Conservation (phyloP, 345 rosid species). For the Aquilaria yunnanensis region DNA sequence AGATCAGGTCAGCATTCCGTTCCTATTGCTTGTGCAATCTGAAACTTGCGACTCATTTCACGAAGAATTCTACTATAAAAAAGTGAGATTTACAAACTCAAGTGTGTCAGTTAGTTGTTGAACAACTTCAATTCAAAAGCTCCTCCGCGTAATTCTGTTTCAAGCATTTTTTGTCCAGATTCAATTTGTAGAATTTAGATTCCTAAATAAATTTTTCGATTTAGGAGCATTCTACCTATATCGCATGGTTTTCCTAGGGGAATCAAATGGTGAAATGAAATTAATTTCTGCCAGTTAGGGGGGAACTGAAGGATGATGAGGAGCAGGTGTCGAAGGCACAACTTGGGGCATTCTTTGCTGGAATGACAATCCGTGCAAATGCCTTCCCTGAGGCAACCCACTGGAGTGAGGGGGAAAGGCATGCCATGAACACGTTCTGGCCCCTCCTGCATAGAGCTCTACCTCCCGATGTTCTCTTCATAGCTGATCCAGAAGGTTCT, state of each 20-base stretch:
- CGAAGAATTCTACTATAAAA: too few relatives aligned
- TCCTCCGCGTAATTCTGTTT: too few relatives aligned
- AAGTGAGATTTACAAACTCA: too few relatives aligned
- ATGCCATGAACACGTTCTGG: constrained; percentile 72
- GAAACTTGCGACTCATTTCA: too few relatives aligned
- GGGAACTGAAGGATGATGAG: constrained; percentile 62
- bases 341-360: constrained; percentile 95
- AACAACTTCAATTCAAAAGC: too few relatives aligned
- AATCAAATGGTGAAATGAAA: too few relatives aligned
- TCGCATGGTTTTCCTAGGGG: too few relatives aligned
- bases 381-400: constrained; percentile 89
- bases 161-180: too few relatives aligned
- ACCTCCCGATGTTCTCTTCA: constrained; percentile 80
- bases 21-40: not conserved
- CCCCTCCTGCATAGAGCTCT: constrained; percentile 61
- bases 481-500: constrained; percentile 96
- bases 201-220: too few relatives aligned
- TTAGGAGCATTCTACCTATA: too few relatives aligned
- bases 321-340: constrained; percentile 81
- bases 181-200: too few relatives aligned
- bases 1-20: constrained; percentile 47
- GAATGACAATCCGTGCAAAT: constrained; percentile 89
- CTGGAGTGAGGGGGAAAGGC: constrained; percentile 92
- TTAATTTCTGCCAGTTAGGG: constrained; percentile 43
- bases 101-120: too few relatives aligned